Evolutionary conservation across 192 early-diverging fungal genomes (phyloP).

Genomic region (Jimgerdemannia flammicorona): DNA sequence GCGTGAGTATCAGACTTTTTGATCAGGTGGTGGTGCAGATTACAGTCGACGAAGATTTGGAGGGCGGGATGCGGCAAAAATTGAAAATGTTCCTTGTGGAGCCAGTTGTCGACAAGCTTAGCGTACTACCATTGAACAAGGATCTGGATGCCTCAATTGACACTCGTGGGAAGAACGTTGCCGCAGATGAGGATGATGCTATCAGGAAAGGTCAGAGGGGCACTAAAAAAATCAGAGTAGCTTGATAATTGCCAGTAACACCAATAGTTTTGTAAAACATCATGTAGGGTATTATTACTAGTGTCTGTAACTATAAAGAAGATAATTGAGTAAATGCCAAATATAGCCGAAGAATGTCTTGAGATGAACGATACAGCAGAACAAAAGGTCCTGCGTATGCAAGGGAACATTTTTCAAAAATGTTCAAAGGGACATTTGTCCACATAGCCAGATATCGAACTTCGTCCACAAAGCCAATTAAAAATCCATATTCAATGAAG

Average conservation of each 20-base stretch:
- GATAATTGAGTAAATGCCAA: too few species aligned
- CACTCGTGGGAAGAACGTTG: background rate
- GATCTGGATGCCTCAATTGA: background rate
- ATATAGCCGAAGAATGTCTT: too few species aligned
- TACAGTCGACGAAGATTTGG: conserved; percentile 47
- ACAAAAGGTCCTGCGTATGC: too few species aligned
- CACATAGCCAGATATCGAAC: too few species aligned
- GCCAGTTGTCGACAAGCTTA: conserved; percentile 51
- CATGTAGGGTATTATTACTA: too few species aligned
- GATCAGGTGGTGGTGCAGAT: conserved; percentile 76
- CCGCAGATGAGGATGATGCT: background rate
- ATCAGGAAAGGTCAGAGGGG: background rate
- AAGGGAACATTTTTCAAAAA: too few species aligned
- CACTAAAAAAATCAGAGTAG: background rate
- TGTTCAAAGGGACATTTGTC: too few species aligned
- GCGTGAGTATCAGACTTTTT: conserved; percentile 69
- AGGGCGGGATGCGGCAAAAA: conserved; percentile 58
- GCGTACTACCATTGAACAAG: conserved; percentile 16
- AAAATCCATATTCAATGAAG: too few species aligned
- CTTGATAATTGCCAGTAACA: background rate
- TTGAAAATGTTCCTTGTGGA: conserved; percentile 53
- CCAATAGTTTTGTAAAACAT: too few species aligned
- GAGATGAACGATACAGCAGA: too few species aligned
- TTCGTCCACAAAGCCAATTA: too few species aligned
- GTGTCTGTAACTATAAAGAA: too few species aligned